phyloP scores from a whole-genome alignment of 305 asterid species.

The Solanum chacoense region DNA sequence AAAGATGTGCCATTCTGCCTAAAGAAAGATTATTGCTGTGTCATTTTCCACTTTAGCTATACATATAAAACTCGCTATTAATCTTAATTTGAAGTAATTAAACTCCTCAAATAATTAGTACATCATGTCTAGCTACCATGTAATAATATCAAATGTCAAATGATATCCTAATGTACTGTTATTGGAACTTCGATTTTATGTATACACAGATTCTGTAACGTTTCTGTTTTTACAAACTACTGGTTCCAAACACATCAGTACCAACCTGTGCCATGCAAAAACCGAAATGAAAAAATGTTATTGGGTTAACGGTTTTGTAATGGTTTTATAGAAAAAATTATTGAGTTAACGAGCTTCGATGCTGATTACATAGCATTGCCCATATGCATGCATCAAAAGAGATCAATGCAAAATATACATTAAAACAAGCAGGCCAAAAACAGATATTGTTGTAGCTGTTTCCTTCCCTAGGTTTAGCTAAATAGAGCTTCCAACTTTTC shows the following conservation, averaged over 20 bases:
- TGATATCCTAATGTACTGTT: neutral
- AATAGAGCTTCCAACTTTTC: no score
- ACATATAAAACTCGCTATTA: neutral
- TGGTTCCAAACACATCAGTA: neutral
- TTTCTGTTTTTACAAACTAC: neutral
- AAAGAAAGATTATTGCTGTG: neutral
- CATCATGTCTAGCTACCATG: neutral
- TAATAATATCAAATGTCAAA: neutral
- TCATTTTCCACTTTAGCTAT: neutral
- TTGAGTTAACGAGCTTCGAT: neutral
- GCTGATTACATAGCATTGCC: neutral
- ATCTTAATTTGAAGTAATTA: neutral
- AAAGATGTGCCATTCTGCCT: neutral
- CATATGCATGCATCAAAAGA: neutral
- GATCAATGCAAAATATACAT: neutral
- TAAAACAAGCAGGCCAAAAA: neutral
- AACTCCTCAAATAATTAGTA: neutral
- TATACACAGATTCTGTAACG: neutral
- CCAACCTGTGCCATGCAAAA: neutral
- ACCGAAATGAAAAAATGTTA: no score
- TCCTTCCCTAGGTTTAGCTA: neutral
- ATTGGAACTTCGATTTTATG: neutral
- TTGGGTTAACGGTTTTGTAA: no score
- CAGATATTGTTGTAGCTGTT: neutral
- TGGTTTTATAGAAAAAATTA: no score